Conservation (phyloP, 2,329 filamentous ascomycete genomes). For the Meredithiella fracta region DNA sequence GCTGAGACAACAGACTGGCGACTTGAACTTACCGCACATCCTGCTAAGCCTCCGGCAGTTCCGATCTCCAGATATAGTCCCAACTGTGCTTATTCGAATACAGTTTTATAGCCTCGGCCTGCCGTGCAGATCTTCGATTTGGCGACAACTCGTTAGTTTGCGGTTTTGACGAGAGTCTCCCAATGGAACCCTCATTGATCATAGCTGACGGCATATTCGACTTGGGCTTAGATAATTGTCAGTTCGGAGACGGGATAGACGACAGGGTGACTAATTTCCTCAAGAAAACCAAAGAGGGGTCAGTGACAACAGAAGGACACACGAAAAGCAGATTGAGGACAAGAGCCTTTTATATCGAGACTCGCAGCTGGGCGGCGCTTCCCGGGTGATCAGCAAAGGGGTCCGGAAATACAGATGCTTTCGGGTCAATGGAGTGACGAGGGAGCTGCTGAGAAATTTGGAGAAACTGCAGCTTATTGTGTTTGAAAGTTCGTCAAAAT, state of each 20-base stretch:
- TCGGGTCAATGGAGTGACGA: conserved; percentile 8
- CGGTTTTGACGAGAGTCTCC: conserved; percentile 6
- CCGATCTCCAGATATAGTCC: conserved; percentile 76
- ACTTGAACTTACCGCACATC: conserved; percentile 56
- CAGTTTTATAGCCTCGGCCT: conserved; percentile 27
- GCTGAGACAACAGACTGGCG: neutral
- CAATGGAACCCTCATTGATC: conserved; percentile 9
- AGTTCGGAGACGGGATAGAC: neutral
- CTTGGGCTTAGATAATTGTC: neutral
- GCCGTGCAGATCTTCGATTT: conserved; percentile 22
- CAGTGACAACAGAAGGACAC: neutral
- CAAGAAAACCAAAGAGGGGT: neutral
- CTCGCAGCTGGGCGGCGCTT: neutral
- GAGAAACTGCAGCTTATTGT: conserved; percentile 3
- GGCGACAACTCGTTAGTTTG: neutral
- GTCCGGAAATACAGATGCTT: neutral
- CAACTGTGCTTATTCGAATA: conserved; percentile 45
- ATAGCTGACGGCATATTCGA: conserved; percentile 7
- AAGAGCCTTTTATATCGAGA: neutral
- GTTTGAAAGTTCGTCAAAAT: neutral
- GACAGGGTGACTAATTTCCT: neutral
- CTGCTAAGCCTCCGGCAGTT: conserved; percentile 75
- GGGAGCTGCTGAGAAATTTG: neutral
- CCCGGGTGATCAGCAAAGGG: neutral
- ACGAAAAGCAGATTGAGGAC: neutral